These are phyloP conservation scores for Kewa caespitosa DNA, from an alignment of 179 eudicot genomes.

Conservation along the genomic window DNA sequence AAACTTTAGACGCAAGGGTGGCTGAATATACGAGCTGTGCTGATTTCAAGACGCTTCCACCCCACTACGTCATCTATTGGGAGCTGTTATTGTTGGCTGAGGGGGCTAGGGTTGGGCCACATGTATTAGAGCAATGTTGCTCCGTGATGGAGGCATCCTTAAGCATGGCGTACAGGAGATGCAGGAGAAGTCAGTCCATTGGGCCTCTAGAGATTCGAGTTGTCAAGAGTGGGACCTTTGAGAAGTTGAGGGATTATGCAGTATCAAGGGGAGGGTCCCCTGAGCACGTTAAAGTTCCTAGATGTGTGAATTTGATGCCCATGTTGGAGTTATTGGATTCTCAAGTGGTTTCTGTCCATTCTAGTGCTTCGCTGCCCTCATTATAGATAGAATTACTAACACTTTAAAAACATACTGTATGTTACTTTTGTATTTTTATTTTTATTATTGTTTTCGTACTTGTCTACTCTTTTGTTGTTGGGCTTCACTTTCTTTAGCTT, in stretches of 20 bases:
- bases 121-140: constrained; percentile 48
- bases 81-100: constrained; percentile 50
- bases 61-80: constrained; percentile 73
- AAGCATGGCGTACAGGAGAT: constrained; percentile 64
- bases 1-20: constrained; percentile 40
- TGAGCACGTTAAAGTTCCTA: constrained; percentile 60
- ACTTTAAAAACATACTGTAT: no score
- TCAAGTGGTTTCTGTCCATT: constrained; percentile 50
- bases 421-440: no score
- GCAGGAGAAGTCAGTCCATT: constrained; percentile 52
- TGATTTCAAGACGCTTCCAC: constrained; percentile 59
- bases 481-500: no score
- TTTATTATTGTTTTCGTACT: no score
- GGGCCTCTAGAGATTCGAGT: constrained; percentile 68
- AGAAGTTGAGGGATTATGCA: constrained; percentile 63
- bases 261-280: constrained; percentile 67
- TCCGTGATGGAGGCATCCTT: constrained; percentile 60
- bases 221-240: constrained; percentile 58
- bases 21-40: constrained; percentile 78
- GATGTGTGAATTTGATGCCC: constrained; percentile 63
- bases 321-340: constrained; percentile 63
- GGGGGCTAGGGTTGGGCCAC: constrained; percentile 37
- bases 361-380: no score
- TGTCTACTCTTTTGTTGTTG: no score
- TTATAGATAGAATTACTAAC: no score